Evolutionary conservation across 768 basidiomycete genomes (phyloP).

Genomic region (Amanita polypyramis): DNA sequence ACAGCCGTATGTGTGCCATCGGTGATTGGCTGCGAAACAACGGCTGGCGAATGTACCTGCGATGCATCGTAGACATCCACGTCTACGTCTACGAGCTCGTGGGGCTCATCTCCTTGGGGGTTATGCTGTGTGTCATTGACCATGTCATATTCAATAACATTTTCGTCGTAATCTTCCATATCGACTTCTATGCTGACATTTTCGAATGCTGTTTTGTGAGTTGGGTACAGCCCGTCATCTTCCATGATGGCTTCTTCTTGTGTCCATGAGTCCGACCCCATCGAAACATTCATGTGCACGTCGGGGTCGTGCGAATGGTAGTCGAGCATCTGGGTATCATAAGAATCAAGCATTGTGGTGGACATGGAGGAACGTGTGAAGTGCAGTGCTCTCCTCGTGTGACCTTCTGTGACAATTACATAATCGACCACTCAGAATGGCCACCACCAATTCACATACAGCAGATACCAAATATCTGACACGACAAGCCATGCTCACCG

Average conservation of each 20-base stretch:
- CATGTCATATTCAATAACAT: conserved; percentile 48
- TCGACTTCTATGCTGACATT: conserved; percentile 48
- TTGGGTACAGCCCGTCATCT: conserved; percentile 30
- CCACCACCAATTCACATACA: conserved; percentile 23
- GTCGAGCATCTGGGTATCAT: conserved; percentile 59
- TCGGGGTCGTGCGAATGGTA: conserved; percentile 41
- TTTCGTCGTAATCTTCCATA: conserved; percentile 46
- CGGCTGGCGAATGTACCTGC: conserved; percentile 17
- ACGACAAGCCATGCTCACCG: conserved; percentile 51
- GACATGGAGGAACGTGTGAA: conserved; percentile 17
- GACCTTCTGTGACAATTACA: conserved; percentile 9
- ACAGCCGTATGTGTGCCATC: neutral
- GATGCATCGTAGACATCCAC: conserved; percentile 39
- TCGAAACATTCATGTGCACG: conserved; percentile 44
- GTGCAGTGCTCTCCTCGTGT: neutral
- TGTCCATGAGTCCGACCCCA: conserved; percentile 38
- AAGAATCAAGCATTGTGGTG: conserved; percentile 37
- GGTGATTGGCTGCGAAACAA: neutral
- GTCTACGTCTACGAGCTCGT: conserved; percentile 29
- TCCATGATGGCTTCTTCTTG: conserved; percentile 50
- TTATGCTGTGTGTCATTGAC: conserved; percentile 25
- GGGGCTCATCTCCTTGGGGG: conserved; percentile 13
- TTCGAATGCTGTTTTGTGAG: conserved; percentile 14
- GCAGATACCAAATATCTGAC: conserved; percentile 60
- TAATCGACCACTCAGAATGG: neutral